Base-by-base conservation (phyloP, 306 rosid species). In the Rosa lucieae region DNA sequence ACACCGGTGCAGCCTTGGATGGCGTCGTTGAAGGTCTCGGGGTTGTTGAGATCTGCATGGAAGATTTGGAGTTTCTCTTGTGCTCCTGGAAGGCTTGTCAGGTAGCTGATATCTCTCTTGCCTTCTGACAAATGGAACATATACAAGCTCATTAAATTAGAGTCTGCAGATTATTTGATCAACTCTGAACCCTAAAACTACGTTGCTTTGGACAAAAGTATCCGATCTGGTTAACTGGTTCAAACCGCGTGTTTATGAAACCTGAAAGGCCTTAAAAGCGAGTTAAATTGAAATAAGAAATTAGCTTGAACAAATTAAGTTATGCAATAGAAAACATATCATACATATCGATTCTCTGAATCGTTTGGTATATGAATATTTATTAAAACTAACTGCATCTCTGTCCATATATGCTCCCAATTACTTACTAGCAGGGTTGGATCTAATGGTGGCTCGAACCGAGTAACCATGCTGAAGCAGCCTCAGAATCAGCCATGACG, bases 401-500 rank as follows among this genome's bases (percentile, higher is more conserved):
- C 26, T 0, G 35, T 32, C 35, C n/a, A 55, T 55, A 55, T 55
- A 55, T 18, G 9, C 26, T 48, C 52, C 5, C 17, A 48, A 15
- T 20, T 55, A 29, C 18, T 43, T 75, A 83, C 86, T 81, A 59
- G 66, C 37, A 49, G 84, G 84, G 14, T 74, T 61, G 8, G 73
- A 68, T 87, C 96, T 79, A 42, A 91, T 73, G 1, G 96, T 91
- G 26, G 93, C 77, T 43, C 78, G 79, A 32, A 91, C 86, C 0
- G 81, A 79, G 47, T 86, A 89, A 56, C 91, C 93, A 77, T 48
- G 81, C 65, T 83, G 85, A 73, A 91, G 96, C 55, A 91, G 91
- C 29, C 80, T 84, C 90, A 77, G 83, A 58, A 91, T 81, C 53
- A 91, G 76, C 96, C 93, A 91, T 13, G 96, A 89, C 0, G 82